Evolutionary conservation across 2,329 filamentous ascomycete species (phyloP).

Genomic region (Aquanectria penicillioides): DNA sequence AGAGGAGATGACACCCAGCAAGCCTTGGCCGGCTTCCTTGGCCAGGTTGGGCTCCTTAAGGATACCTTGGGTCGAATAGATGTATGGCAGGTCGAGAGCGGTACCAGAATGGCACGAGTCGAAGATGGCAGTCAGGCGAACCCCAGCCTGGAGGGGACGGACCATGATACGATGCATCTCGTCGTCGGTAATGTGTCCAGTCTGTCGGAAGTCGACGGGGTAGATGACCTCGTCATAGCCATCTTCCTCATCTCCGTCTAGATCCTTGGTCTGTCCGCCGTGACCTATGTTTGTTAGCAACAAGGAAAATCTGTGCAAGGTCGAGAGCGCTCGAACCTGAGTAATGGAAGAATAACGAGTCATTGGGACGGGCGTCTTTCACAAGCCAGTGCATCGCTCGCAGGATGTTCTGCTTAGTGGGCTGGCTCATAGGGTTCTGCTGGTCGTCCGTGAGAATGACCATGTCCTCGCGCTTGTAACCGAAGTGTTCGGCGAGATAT

Average conservation of each 20-base stretch:
- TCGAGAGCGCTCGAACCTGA: slow-evolving; percentile 70
- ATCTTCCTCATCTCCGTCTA: slow-evolving; percentile 83
- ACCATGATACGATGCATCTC: slow-evolving; percentile 83
- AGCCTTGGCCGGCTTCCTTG: slow-evolving; percentile 73
- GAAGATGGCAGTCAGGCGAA: slow-evolving; percentile 70
- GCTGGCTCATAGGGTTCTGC: slow-evolving; percentile 96
- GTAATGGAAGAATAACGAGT: slow-evolving; percentile 98
- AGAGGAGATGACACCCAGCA: slow-evolving; percentile 68
- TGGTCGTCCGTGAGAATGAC: slow-evolving; percentile 96
- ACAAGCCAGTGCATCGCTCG: slow-evolving; percentile 98
- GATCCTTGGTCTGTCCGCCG: slow-evolving; percentile 82
- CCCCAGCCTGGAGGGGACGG: slow-evolving; percentile 63
- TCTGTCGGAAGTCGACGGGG: slow-evolving; percentile 81
- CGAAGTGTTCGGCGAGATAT: slow-evolving; percentile 88
- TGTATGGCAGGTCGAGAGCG: slow-evolving; percentile 72
- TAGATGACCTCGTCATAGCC: slow-evolving; percentile 88
- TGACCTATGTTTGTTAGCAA: slow-evolving; percentile 62
- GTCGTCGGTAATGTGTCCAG: slow-evolving; percentile 85
- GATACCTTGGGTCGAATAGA: slow-evolving; percentile 75
- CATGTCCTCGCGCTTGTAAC: slow-evolving; percentile 96
- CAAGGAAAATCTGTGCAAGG: not conserved
- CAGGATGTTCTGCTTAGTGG: slow-evolving; percentile 93
- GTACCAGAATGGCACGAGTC: slow-evolving; percentile 75
- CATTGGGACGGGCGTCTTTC: slow-evolving; percentile 90
- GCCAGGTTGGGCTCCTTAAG: slow-evolving; percentile 76